These are phyloP conservation scores for Plantago coronopus DNA, from an alignment of 305 asterid genomes.

Conservation along the genomic window DNA sequence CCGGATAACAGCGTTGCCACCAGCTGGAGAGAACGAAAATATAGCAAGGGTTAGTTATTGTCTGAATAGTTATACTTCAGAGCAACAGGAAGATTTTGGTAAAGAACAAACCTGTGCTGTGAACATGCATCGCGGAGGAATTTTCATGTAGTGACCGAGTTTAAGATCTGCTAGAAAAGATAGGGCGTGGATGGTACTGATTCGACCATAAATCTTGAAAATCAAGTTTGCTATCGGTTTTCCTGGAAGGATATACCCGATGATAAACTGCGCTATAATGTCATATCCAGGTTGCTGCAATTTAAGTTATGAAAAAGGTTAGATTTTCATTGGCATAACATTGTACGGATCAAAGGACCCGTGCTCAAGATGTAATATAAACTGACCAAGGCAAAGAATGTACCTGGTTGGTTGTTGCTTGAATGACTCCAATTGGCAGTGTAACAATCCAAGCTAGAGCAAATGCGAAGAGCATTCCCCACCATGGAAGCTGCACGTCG, in stretches of 20 bases:
- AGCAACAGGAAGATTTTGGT: not conserved
- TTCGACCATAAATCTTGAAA: conserved; percentile 91
- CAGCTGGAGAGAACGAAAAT: conserved; percentile 31
- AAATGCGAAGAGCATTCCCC: conserved; percentile 89
- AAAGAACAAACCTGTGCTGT: conserved; percentile 65
- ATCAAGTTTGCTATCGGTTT: conserved; percentile 91
- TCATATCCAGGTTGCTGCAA: conserved; percentile 99
- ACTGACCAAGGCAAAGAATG: not conserved
- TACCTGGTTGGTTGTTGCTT: conserved; percentile 95
- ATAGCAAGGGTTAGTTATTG: not conserved
- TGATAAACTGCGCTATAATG: conserved; percentile 92
- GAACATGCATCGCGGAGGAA: conserved; percentile 92
- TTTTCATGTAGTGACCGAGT: conserved; percentile 98
- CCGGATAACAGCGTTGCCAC: conserved; percentile 85
- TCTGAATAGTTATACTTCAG: no score
- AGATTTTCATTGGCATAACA: not conserved
- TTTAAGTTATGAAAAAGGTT: not conserved
- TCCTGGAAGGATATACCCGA: conserved; percentile 89
- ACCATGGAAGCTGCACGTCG: conserved; percentile 91
- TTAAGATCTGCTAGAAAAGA: conserved; percentile 92
- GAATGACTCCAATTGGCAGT: conserved; percentile 89
- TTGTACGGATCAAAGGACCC: not conserved
- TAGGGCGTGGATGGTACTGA: conserved; percentile 90
- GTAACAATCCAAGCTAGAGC: conserved; percentile 85
- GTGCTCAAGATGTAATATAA: conserved; percentile 3